Percentiles rank a stretch among this genome's conserved stretches.
Conservation (phyloP, 495 filamentous ascomycete genomes). For the Apodospora peruviana region DNA sequence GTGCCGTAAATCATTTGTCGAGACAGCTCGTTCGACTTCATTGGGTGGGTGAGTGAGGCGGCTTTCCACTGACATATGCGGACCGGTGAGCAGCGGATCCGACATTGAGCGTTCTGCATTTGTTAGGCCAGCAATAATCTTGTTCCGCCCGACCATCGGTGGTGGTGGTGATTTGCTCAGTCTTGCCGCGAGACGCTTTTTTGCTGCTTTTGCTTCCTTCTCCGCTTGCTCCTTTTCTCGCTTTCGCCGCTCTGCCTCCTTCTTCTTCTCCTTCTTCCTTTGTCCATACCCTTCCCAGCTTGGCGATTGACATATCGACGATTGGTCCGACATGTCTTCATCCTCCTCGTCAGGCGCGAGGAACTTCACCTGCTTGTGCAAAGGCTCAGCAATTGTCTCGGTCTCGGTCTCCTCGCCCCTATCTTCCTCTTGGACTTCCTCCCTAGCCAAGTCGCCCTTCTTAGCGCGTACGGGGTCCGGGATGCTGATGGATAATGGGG, state of each 20-base stretch:
- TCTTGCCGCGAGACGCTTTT: slow-evolving; percentile 18
- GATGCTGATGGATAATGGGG: slow-evolving; percentile 40
- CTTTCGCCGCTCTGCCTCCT: slow-evolving; percentile 34
- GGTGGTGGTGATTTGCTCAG: slow-evolving; percentile 31
- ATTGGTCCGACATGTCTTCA: slow-evolving; percentile 39
- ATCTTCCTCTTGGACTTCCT: slow-evolving; percentile 1
- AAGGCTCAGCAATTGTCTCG: slow-evolving; percentile 9
- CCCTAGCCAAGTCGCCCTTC: not conserved
- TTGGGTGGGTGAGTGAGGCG: slow-evolving; percentile 4
- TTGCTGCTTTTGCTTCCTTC: slow-evolving; percentile 29
- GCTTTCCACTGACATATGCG: slow-evolving; percentile 2
- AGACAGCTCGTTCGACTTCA: slow-evolving; percentile 10
- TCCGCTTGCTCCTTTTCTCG: slow-evolving; percentile 37
- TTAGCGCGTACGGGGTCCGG: slow-evolving; percentile 18
- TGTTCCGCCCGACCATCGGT: slow-evolving; percentile 12
- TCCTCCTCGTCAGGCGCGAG: slow-evolving; percentile 29
- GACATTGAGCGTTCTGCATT: slow-evolving; percentile 26
- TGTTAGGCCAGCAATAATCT: slow-evolving; percentile 3
- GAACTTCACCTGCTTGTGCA: slow-evolving; percentile 41
- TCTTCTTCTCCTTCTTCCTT: slow-evolving; percentile 46
- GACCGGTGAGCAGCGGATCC: slow-evolving; percentile 20
- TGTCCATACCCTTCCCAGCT: slow-evolving; percentile 48
- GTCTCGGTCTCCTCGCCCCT: slow-evolving; percentile 5
- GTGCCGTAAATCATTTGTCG: slow-evolving; percentile 17
- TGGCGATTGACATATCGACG: slow-evolving; percentile 52